Evolutionary conservation across 257 asterid genomes (phyloP), one percentile per base, ranked within the genome.

Genomic region (Nicotiana sylvestris): DNA sequence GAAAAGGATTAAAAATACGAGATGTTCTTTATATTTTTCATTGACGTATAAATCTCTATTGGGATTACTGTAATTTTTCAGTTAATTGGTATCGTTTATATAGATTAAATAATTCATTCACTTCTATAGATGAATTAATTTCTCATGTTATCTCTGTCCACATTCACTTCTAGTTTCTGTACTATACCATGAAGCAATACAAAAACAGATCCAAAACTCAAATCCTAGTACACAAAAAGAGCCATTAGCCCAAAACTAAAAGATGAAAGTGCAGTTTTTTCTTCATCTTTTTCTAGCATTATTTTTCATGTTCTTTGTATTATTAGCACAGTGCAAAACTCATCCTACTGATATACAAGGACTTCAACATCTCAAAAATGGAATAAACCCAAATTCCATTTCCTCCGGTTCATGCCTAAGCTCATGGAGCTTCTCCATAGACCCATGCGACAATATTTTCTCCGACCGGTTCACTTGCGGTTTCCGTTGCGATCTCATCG

Each of bases 381-480:
- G 82, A 76, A 15, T 81, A 15, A 55, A 27, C 30, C 82, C 84
- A 35, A 57, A 17, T 2, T 83, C 84, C 43, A 62, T 86, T 1
- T n/a, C 67, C 3, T 53, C 82, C 13, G 86, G 84, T 76, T 86
- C 88, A 68, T 86, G 86, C 77, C 76, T 83, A 13, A 76, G 72
- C 62, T 86, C 86, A 37, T 86, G 88, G 85, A 72, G 80, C 39
- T 86, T 86, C 83, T 7, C 82, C 15, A 16, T 83, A 49, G 86
- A 86, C 68, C 86, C 88, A 4, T 86, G 85, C 82, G 84, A 83
- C 56, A 8, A 30, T 17, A 55, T 83, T 46, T 81, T 66, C 83
- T 25, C 77, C 53, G 78, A 49, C 65, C 30, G 29, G 35, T 66
- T 81, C 64, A 39, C 53, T 35, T 81, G 83, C 78, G 76, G 66